Conservation (phyloP, 2,329 filamentous ascomycete genomes). For the Diaporthe citrichinensis region DNA sequence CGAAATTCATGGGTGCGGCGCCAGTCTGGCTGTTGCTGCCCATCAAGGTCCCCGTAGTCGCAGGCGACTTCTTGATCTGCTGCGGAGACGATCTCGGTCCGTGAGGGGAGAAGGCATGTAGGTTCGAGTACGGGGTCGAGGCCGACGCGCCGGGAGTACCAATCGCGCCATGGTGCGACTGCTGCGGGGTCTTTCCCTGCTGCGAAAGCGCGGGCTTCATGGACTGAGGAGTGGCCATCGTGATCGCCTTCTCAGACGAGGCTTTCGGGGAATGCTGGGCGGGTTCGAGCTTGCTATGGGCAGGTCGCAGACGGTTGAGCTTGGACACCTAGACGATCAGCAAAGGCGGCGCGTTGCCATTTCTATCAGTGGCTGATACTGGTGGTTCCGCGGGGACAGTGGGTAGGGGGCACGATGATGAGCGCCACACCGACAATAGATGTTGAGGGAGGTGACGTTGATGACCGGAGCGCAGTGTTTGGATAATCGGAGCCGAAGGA, state of each 20-base stretch:
- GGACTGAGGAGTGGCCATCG: conserved; percentile 65
- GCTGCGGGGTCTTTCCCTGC: conserved; percentile 65
- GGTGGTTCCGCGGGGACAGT: too few species aligned
- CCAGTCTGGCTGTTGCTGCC: conserved; percentile 45
- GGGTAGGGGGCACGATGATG: background rate
- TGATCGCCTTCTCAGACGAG: background rate
- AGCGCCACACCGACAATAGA: background rate
- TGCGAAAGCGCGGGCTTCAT: conserved; percentile 65
- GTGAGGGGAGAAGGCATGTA: conserved; percentile 70
- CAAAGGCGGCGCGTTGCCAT: background rate
- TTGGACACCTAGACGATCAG: conserved; percentile 10
- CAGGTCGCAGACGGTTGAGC: conserved; percentile 2
- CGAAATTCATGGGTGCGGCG: conserved; percentile 64
- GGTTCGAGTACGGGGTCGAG: conserved; percentile 72
- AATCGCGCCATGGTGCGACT: conserved; percentile 60
- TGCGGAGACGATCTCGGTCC: conserved; percentile 74
- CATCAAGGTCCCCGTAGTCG: conserved; percentile 64
- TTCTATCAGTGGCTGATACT: background rate
- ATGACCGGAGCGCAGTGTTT: background rate
- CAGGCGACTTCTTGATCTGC: conserved; percentile 75
- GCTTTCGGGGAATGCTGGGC: background rate
- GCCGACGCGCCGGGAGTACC: conserved; percentile 78
- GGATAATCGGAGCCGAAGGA: conserved; percentile 7
- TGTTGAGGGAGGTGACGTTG: background rate
- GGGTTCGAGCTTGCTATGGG: background rate